Percentiles rank a stretch among this genome's conserved stretches.
Conservation (phyloP, 2,329 filamentous ascomycete species). For the Ceratocystis harringtonii region DNA sequence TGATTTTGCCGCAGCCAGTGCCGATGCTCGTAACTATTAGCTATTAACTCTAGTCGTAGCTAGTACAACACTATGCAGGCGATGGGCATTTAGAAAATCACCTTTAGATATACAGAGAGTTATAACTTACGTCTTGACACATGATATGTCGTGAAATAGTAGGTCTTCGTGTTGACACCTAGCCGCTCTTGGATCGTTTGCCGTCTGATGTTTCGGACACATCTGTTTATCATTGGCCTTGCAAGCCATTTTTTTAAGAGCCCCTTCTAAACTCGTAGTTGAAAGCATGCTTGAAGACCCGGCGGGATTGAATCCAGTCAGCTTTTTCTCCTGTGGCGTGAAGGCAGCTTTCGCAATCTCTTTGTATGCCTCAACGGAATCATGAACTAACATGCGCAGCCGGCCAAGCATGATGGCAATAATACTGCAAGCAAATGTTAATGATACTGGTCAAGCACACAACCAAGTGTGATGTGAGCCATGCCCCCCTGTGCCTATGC, state of each 20-base stretch:
- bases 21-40: too few species aligned
- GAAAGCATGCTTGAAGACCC: neutral
- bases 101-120: neutral
- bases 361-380: neutral
- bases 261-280: neutral
- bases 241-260: neutral
- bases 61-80: neutral
- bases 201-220: neutral
- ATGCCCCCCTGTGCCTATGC: conserved; percentile 23
- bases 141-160: neutral
- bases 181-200: neutral
- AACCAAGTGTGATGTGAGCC: neutral
- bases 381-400: neutral
- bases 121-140: neutral
- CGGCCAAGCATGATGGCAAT: neutral
- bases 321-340: neutral
- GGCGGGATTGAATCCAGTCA: neutral
- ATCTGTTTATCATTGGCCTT: neutral
- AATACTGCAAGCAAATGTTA: neutral
- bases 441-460: neutral
- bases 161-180: neutral
- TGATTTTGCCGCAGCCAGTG: too few species aligned
- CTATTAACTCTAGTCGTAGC: too few species aligned
- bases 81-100: too few species aligned
- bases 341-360: neutral